Percentiles rank a stretch among this genome's conserved stretches.
Evolutionary conservation across 257 asterid genomes (phyloP).

Genomic region (Nemophila menziesii): DNA sequence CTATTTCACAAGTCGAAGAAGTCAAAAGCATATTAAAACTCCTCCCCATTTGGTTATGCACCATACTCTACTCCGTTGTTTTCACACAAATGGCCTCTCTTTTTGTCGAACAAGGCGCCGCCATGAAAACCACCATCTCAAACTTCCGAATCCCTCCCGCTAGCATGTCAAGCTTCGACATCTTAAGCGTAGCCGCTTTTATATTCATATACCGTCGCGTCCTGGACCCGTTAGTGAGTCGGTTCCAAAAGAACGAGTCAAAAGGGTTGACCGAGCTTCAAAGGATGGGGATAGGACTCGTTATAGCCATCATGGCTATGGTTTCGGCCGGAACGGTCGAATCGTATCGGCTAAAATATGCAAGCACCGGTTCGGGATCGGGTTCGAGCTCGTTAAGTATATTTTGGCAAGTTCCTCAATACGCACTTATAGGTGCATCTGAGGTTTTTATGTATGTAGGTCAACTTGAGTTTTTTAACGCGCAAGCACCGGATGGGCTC

Average conservation of each 20-base stretch:
- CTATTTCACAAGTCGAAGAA: slow-evolving; percentile 22
- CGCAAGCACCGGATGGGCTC: slow-evolving; percentile 22
- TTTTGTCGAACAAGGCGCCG: slow-evolving; percentile 25
- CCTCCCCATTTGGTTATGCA: slow-evolving; percentile 28
- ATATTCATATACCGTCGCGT: slow-evolving; percentile 10
- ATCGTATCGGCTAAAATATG: slow-evolving; percentile 8
- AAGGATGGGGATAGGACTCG: slow-evolving; percentile 24
- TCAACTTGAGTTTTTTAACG: slow-evolving; percentile 23
- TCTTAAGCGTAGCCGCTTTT: slow-evolving; percentile 12
- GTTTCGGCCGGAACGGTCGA: slow-evolving; percentile 20
- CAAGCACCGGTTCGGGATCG: slow-evolving; percentile 1
- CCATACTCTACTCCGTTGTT: slow-evolving; percentile 21
- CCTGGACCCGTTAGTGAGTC: slow-evolving; percentile 11
- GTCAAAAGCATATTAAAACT: slow-evolving; percentile 20
- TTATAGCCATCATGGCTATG: slow-evolving; percentile 21
- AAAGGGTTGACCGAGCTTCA: slow-evolving; percentile 20
- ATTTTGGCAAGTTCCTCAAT: slow-evolving; percentile 25
- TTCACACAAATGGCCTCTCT: slow-evolving; percentile 26
- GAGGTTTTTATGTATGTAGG: slow-evolving; percentile 27
- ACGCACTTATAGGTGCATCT: slow-evolving; percentile 18
- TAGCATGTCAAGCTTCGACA: slow-evolving; percentile 21
- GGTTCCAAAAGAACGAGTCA: slow-evolving; percentile 5
- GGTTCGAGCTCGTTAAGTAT: slow-evolving; percentile 13
- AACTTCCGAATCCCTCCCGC: slow-evolving; percentile 22
- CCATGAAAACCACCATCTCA: slow-evolving; percentile 12